A percentile compares a stretch with the other conserved stretches of the same genome.
These are phyloP conservation scores for Pythium dissimile DNA, from an alignment of 352 stramenopile genomes.

Conservation along the genomic window DNA sequence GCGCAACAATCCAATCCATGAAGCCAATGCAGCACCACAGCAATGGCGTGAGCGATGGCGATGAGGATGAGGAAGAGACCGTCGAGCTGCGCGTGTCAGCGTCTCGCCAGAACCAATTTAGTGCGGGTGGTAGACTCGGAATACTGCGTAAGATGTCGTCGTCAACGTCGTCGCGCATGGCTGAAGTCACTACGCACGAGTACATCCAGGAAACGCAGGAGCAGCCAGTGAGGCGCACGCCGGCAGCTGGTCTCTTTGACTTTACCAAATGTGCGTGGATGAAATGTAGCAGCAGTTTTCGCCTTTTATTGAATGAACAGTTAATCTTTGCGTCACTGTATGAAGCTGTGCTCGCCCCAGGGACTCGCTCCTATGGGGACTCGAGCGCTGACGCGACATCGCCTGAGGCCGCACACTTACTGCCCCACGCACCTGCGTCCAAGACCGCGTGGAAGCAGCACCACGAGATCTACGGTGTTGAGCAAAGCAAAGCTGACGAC, in stretches of 20 bases:
- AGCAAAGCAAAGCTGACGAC: slow-evolving; percentile 20
- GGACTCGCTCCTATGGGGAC: slow-evolving; percentile 5
- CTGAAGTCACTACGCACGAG: not conserved
- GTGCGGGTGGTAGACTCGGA: not conserved
- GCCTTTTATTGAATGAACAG: not conserved
- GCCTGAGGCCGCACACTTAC: slow-evolving; percentile 30
- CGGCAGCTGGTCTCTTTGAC: slow-evolving; percentile 12
- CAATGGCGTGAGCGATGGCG: slow-evolving; percentile 15
- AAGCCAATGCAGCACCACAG: slow-evolving; percentile 2
- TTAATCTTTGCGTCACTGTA: no score
- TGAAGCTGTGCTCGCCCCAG: slow-evolving; percentile 7
- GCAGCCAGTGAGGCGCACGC: not conserved
- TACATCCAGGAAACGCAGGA: not conserved
- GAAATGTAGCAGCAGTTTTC: no score
- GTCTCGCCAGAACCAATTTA: slow-evolving; percentile 9
- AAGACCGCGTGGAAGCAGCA: slow-evolving; percentile 16
- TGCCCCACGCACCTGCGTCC: slow-evolving; percentile 24
- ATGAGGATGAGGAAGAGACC: slow-evolving; percentile 38
- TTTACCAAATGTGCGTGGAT: slow-evolving; percentile 24
- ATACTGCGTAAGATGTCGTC: slow-evolving; percentile 20
- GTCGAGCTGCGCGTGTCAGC: slow-evolving; percentile 29
- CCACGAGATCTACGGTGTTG: slow-evolving; percentile 26
- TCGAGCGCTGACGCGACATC: not conserved
- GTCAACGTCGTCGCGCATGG: slow-evolving; percentile 9
- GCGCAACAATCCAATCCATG: not conserved